These are phyloP conservation scores for Vinca minor DNA, from an alignment of 257 asterid genomes.

Conservation along the genomic window DNA sequence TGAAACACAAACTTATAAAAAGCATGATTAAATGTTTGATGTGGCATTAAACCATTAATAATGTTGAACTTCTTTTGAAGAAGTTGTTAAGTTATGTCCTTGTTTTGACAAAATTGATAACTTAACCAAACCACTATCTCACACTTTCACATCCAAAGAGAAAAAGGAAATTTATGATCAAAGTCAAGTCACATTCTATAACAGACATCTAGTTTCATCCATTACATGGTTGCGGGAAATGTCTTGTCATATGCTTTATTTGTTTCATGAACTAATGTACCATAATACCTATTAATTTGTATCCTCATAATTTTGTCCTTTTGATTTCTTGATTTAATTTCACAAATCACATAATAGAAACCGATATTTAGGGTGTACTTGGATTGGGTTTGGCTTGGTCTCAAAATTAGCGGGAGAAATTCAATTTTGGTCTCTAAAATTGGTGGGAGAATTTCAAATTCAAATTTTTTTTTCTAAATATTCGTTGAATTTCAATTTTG, in stretches of 20 bases:
- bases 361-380: no score
- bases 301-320: background rate
- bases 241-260: background rate
- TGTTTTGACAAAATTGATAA: constrained; percentile 6
- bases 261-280: background rate
- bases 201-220: background rate
- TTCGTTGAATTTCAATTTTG: no score
- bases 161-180: constrained; percentile 7
- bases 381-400: no score
- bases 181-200: constrained; percentile 11
- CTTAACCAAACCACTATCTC: constrained; percentile 4
- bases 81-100: constrained; percentile 4
- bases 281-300: background rate
- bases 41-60: background rate
- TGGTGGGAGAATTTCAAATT: no score
- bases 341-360: background rate
- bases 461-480: no score
- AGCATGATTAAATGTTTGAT: background rate
- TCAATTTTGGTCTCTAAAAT: no score
- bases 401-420: no score
- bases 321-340: background rate
- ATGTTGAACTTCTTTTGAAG: background rate
- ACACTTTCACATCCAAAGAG: constrained; percentile 8
- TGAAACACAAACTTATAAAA: background rate
- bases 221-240: background rate